A percentile compares a stretch with the other conserved stretches of the same genome.
phyloP scores from a whole-genome alignment of 495 filamentous ascomycete species.

The Penicillium nucicola region DNA sequence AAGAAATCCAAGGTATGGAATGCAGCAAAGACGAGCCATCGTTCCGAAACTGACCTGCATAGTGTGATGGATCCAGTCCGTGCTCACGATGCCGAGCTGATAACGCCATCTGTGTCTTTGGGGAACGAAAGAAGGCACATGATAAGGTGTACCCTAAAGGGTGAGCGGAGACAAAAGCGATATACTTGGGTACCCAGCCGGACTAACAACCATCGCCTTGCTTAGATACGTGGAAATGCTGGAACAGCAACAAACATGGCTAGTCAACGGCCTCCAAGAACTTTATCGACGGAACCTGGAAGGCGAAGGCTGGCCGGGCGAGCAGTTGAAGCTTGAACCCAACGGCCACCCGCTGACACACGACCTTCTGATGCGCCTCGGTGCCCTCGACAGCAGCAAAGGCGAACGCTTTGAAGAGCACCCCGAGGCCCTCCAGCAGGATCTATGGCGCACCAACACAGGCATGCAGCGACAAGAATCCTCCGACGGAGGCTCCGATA shows the following conservation, averaged over 20 bases:
- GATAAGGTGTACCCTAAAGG: slow-evolving; percentile 64
- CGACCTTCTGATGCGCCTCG: slow-evolving; percentile 59
- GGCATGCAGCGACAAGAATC: slow-evolving; percentile 53
- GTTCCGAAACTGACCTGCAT: slow-evolving; percentile 21
- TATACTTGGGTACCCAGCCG: too few relatives aligned
- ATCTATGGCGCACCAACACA: slow-evolving; percentile 48
- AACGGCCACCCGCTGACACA: slow-evolving; percentile 64
- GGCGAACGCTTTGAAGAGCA: slow-evolving; percentile 60
- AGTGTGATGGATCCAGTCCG: slow-evolving; percentile 59
- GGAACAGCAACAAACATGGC: slow-evolving; percentile 64
- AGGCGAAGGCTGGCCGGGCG: slow-evolving; percentile 55
- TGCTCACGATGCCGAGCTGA: slow-evolving; percentile 59
- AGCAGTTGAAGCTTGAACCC: slow-evolving; percentile 46
- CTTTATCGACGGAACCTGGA: slow-evolving; percentile 51
- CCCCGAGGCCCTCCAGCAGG: slow-evolving; percentile 51
- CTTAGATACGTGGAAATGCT: slow-evolving; percentile 67
- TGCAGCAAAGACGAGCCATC: not conserved
- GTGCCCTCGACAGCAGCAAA: slow-evolving; percentile 49
- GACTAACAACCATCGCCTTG: slow-evolving; percentile 1
- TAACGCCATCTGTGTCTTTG: slow-evolving; percentile 61
- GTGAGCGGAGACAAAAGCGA: slow-evolving; percentile 41
- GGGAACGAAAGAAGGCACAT: slow-evolving; percentile 59
- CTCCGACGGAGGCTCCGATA: slow-evolving; percentile 50
- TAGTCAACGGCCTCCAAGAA: slow-evolving; percentile 60
- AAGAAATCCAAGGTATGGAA: slow-evolving; percentile 62